Evolutionary conservation across 1,284 basidiomycete genomes (phyloP).

Genomic region (Cryptococcus sp.): DNA sequence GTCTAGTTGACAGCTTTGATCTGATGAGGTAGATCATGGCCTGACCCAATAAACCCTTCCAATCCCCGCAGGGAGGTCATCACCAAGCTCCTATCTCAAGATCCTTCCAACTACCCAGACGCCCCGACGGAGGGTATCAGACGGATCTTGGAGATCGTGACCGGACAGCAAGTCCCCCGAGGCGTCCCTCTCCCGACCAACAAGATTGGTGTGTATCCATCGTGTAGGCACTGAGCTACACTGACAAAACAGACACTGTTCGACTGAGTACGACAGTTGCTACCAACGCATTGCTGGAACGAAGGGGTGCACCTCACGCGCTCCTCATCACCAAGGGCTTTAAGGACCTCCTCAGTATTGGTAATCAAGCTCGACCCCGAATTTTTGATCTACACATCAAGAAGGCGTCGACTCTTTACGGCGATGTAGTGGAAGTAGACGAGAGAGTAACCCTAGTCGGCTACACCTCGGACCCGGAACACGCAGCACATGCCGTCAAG

Average conservation of each 20-base stretch:
- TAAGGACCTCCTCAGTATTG: constrained; percentile 64
- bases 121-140: constrained; percentile 86
- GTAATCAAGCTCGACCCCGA: constrained; percentile 77
- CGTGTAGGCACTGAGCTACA: not conserved
- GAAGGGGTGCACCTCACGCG: constrained; percentile 87
- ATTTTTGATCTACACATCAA: constrained; percentile 84
- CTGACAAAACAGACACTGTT: constrained; percentile 67
- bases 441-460: constrained; percentile 65
- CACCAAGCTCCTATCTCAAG: constrained; percentile 71
- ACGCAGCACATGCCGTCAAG: constrained; percentile 66
- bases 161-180: constrained; percentile 59
- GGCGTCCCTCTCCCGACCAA: constrained; percentile 66
- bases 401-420: constrained; percentile 58
- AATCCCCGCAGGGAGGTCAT: constrained; percentile 28
- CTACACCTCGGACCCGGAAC: constrained; percentile 81
- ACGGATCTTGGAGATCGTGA: constrained; percentile 76
- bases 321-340: constrained; percentile 90
- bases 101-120: constrained; percentile 80
- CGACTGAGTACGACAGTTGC: constrained; percentile 88
- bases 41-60: constrained; percentile 1
- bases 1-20: not conserved
- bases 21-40: not conserved
- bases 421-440: constrained; percentile 51
- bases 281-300: constrained; percentile 91
- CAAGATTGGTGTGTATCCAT: constrained; percentile 59